Conservation (phyloP, 2,329 filamentous ascomycete species). For the Fusarium hainanense region DNA sequence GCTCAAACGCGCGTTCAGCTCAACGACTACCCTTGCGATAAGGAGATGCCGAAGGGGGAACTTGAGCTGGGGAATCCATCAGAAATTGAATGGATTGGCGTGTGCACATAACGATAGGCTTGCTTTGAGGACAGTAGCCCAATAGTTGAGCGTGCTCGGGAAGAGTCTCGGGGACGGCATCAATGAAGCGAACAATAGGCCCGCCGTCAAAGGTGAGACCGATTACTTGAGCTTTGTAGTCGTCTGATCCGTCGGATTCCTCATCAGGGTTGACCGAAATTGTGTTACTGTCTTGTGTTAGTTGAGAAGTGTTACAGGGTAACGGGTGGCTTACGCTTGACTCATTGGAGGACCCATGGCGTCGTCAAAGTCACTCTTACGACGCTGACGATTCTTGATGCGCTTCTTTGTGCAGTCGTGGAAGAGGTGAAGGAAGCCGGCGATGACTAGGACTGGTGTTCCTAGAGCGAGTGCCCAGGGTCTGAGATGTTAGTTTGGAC, state of each 20-base stretch:
- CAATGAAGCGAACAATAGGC: constrained; percentile 58
- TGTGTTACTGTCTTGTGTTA: constrained; percentile 50
- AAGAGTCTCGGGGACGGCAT: constrained; percentile 48
- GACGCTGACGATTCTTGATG: constrained; percentile 45
- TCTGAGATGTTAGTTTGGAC: constrained; percentile 40
- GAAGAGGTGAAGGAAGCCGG: constrained; percentile 62
- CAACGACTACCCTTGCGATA: constrained; percentile 23
- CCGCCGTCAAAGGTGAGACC: constrained; percentile 60
- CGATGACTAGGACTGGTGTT: constrained; percentile 69
- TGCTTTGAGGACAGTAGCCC: constrained; percentile 50
- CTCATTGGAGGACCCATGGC: constrained; percentile 54
- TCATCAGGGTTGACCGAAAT: constrained; percentile 51
- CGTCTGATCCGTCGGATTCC: constrained; percentile 46
- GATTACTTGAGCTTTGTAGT: constrained; percentile 53
- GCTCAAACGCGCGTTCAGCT: not conserved
- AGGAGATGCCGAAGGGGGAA: constrained; percentile 14
- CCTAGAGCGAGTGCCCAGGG: constrained; percentile 70
- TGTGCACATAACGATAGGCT: constrained; percentile 55
- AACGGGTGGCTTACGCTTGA: constrained; percentile 53
- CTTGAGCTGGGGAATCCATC: constrained; percentile 31
- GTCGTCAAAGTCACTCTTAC: constrained; percentile 41
- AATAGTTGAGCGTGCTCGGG: constrained; percentile 52
- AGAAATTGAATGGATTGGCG: constrained; percentile 51
- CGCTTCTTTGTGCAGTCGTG: constrained; percentile 54
- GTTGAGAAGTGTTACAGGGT: not conserved